Conservation (phyloP, 345 rosid species). For the Salix exigua region DNA sequence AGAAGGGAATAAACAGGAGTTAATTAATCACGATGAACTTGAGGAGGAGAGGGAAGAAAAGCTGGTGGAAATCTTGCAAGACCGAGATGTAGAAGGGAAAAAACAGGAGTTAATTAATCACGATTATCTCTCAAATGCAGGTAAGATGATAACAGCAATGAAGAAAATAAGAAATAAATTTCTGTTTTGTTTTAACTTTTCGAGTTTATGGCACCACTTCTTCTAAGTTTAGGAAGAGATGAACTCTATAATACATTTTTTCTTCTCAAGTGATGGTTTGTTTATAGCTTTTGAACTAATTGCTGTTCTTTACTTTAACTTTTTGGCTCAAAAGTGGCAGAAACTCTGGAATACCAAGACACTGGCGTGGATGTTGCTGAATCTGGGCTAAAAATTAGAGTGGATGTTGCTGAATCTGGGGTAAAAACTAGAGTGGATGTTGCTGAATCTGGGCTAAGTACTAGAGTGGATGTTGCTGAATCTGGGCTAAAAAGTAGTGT, state of each 20-base stretch:
- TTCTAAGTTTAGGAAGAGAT: too few species aligned
- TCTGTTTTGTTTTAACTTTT: too few species aligned
- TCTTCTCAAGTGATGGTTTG: background rate
- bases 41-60: background rate
- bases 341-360: background rate
- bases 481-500: background rate
- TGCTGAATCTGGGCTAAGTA: background rate
- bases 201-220: too few species aligned
- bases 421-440: background rate
- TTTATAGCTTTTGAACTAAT: background rate
- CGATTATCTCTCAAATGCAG: background rate
- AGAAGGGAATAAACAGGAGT: background rate
- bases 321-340: background rate
- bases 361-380: background rate
- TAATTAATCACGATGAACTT: background rate
- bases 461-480: background rate
- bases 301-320: background rate
- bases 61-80: background rate
- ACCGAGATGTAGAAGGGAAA: background rate
- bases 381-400: background rate
- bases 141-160: background rate
- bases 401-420: background rate
- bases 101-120: background rate
- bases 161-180: background rate
- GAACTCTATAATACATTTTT: background rate